Base-by-base conservation (phyloP, 148 eudicot genomes). In the Chenopodium formosanum region DNA sequence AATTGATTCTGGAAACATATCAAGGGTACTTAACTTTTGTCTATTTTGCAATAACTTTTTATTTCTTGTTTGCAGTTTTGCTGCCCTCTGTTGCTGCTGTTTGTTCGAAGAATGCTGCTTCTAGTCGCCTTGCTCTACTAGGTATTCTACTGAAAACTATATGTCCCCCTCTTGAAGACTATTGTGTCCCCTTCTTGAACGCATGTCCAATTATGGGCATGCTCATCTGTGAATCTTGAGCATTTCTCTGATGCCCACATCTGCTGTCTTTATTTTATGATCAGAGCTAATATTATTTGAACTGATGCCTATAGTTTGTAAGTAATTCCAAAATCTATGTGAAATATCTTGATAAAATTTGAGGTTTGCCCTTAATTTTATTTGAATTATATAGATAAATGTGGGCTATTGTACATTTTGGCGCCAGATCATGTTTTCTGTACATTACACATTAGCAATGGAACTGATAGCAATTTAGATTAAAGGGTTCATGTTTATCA, bases 31-130 rank as follows among this genome's bases (percentile, higher is more conserved):
- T 17, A 5, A 56, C 62, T 10, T 1, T 2, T n/a, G 53, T 9
- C 13, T 4, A 9, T n/a, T 10, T 22, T 10, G 29, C 17, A 22
- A 44, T 53, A 3, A 22, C 0, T 10, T 46, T 27, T 50, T 8
- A 62, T 67, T 3, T 27, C 14, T 46, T 16, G 4, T 81, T 27
- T 82, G 88, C 87, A 91, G 93, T 81, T 81, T 89, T 9, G 88
- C 90, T 73, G 87, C 88, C 25, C 90, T 91, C 25, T 91, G 93
- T 81, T 91, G 93, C 90, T 91, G 93, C 85, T 91, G 90, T 70
- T 12, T 91, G 83, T 56, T 91, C 81, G 91, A 91, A 83, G 88
- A 88, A 75, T 91, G 91, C 87, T 89, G 90, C 84, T 88, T 80
- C 79, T 90, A 82, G 79, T 50, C 23, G 47, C 48, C 64, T 40